Percentiles rank a stretch among this genome's conserved stretches.
phyloP scores from a whole-genome alignment of 768 basidiomycete genomes.

The Tylopilus balloui region DNA sequence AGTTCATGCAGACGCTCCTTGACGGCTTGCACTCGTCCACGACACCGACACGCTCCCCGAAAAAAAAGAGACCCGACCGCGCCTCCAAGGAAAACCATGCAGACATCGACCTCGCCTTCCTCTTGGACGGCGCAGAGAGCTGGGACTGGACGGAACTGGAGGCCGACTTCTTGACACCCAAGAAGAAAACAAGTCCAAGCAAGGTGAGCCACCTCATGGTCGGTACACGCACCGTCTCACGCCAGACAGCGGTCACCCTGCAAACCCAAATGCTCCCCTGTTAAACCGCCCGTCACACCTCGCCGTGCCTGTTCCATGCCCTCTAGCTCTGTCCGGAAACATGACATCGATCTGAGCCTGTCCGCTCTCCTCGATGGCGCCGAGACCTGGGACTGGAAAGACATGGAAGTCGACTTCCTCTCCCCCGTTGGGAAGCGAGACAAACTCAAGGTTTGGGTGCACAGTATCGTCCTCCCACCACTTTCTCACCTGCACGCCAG shows the following conservation, averaged over 20 bases:
- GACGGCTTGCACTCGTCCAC: constrained; percentile 47
- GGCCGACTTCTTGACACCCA: constrained; percentile 47
- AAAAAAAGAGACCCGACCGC: constrained; percentile 16
- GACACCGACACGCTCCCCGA: constrained; percentile 16
- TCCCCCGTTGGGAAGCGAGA: constrained; percentile 41
- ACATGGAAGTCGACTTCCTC: constrained; percentile 46
- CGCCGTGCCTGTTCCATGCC: constrained; percentile 12
- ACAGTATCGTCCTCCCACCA: background rate
- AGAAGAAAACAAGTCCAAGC: constrained; percentile 37
- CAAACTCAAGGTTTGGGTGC: constrained; percentile 19
- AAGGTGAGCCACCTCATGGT: constrained; percentile 5
- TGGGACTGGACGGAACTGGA: constrained; percentile 68
- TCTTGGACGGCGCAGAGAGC: constrained; percentile 63
- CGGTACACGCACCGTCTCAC: background rate
- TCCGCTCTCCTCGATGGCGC: constrained; percentile 54
- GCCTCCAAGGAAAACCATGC: constrained; percentile 9
- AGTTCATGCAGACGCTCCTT: constrained; percentile 53
- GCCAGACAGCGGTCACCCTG: constrained; percentile 8
- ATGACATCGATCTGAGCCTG: constrained; percentile 39
- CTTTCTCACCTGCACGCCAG: constrained; percentile 13
- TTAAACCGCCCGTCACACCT: constrained; percentile 11
- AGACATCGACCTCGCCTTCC: constrained; percentile 37
- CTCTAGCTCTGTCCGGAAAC: background rate
- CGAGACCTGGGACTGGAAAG: constrained; percentile 67
- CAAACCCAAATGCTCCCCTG: constrained; percentile 16